Evolutionary conservation across 345 rosid genomes (phyloP).

Genomic region (Brassica juncea): DNA sequence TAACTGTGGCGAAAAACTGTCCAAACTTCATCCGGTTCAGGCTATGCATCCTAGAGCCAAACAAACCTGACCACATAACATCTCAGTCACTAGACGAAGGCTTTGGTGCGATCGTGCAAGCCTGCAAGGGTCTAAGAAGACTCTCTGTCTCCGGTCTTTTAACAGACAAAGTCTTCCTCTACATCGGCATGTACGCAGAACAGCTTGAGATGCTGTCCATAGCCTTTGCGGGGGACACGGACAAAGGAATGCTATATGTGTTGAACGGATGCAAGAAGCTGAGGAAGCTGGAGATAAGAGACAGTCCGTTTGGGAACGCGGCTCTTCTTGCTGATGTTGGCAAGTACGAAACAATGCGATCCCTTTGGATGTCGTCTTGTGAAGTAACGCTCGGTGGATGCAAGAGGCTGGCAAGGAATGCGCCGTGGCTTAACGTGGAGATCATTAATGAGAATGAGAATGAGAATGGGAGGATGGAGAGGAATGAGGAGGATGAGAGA

Average conservation of each 20-base stretch:
- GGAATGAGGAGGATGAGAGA: slow-evolving; percentile 34
- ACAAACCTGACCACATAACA: slow-evolving; percentile 71
- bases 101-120: slow-evolving; percentile 85
- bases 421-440: slow-evolving; percentile 85
- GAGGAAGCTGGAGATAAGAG: slow-evolving; percentile 86
- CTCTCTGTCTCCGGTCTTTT: slow-evolving; percentile 77
- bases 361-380: slow-evolving; percentile 99
- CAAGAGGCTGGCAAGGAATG: slow-evolving; percentile 63
- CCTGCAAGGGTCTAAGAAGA: slow-evolving; percentile 72
- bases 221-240: slow-evolving; percentile 88
- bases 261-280: slow-evolving; percentile 89
- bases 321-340: slow-evolving; percentile 82
- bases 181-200: slow-evolving; percentile 80
- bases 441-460: slow-evolving; percentile 69
- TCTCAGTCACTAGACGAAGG: slow-evolving; percentile 84
- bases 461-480: slow-evolving; percentile 37
- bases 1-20: slow-evolving; percentile 77
- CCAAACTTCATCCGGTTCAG: slow-evolving; percentile 83
- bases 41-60: slow-evolving; percentile 75
- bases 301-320: slow-evolving; percentile 78
- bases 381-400: slow-evolving; percentile 91
- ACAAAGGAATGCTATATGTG: slow-evolving; percentile 83
- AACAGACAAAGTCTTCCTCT: slow-evolving; percentile 78
- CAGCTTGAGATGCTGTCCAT: slow-evolving; percentile 94
- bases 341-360: slow-evolving; percentile 99